Conservation (phyloP, 1,139 yeast species). For the Taphrina wiesneri region DNA sequence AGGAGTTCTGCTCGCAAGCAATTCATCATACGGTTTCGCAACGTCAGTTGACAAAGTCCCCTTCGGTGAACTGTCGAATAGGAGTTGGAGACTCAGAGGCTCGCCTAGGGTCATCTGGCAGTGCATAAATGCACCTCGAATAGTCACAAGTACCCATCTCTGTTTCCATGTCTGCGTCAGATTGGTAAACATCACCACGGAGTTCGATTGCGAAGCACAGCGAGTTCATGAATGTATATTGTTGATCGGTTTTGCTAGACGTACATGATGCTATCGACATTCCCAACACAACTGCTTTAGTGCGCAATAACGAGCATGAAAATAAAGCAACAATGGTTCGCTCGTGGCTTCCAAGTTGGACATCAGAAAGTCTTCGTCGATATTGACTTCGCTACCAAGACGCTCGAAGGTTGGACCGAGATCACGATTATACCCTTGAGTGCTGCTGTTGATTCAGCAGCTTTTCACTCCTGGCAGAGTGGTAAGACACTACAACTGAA, state of each 20-base stretch:
- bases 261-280: not conserved
- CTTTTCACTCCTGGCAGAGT: constrained; percentile 81
- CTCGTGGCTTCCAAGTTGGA: constrained; percentile 27
- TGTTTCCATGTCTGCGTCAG: not conserved
- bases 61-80: too few relatives aligned
- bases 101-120: not conserved
- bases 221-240: not conserved
- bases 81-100: not conserved
- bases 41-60: too few relatives aligned
- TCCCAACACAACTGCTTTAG: not conserved
- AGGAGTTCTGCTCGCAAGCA: too few relatives aligned
- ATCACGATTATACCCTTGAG: constrained; percentile 74
- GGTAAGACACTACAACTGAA: constrained; percentile 38
- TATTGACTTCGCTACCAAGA: constrained; percentile 18
- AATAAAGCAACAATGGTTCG: constrained; percentile 30
- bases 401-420: constrained; percentile 69
- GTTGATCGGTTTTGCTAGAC: not conserved
- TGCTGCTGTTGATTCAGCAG: constrained; percentile 58
- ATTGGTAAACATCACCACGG: too few relatives aligned
- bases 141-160: not conserved
- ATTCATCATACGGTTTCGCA: too few relatives aligned
- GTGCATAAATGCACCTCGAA: not conserved
- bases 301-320: not conserved
- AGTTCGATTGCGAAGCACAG: too few relatives aligned
- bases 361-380: constrained; percentile 32